Evolutionary conservation across 331 rosid genomes (phyloP), one percentile per base, ranked within the genome.

Genomic region (Quercus lobata): DNA sequence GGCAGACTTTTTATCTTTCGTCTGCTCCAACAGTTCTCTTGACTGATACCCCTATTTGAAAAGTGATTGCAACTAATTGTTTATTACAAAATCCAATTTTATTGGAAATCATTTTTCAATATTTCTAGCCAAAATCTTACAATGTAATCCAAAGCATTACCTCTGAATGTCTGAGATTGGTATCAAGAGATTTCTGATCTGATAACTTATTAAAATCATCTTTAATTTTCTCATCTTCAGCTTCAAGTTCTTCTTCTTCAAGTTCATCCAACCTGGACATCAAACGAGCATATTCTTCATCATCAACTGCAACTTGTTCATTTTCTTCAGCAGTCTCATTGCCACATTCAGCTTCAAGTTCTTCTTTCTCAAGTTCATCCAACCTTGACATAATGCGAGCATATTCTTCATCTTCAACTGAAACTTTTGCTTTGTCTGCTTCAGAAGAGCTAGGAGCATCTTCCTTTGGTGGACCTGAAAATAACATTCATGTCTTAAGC

Each of bases 361-460:
- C 97, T 86, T 92, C 92, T 76, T 78, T 85, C 89, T 92, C 98
- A 46, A 94, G 96, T 78, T 89, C 93, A 73, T 90, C 97, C 88
- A 90, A 35, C 83, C 78, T 86, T 58, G 96, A 24, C 84, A 84
- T 69, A 14, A 94, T 81, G 12, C 77, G 85, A 78, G 89, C 91
- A 86, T 78, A 87, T 41, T 92, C 97, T 74, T 78, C 87, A 80
- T 92, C 86, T 6, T 86, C 83, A 79, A 52, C 71, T n/a, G 75
- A 65, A 86, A 62, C 81, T 53, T 57, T 83, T 65, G 57, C 78
- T 22, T 35, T 7, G 16, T 80, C 83, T 17, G 81, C 79, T 74
- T 65, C 79, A 79, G 78, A 27, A 77, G 55, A 73, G 57, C 77
- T 46, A 55, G 87, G 58, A 82, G 76, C 73, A 71, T 78, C 88